Conservation (phyloP, 2,329 filamentous ascomycete genomes). For the Setomelanomma holmii region DNA sequence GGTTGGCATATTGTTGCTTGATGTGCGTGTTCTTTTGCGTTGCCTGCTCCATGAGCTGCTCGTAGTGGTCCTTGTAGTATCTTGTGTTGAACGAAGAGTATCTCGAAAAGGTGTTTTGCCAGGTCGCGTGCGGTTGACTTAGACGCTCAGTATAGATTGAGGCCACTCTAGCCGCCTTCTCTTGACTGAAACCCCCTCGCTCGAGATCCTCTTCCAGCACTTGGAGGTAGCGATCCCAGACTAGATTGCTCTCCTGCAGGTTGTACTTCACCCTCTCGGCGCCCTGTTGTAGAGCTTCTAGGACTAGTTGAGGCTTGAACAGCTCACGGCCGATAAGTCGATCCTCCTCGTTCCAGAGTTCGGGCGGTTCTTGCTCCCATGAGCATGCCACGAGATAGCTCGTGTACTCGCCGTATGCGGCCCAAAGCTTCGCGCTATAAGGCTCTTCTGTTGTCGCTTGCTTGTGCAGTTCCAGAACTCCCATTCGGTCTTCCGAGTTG, state of each 20-base stretch:
- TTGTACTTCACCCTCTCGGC: conserved; percentile 76
- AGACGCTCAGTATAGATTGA: conserved; percentile 75
- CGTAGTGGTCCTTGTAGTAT: conserved; percentile 74
- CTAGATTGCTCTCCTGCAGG: conserved; percentile 75
- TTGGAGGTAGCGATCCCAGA: conserved; percentile 81
- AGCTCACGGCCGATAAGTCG: conserved; percentile 72
- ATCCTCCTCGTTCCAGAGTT: conserved; percentile 69
- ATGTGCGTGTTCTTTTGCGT: conserved; percentile 69
- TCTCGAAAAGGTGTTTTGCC: conserved; percentile 76
- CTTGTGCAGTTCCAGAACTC: conserved; percentile 75
- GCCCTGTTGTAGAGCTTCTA: conserved; percentile 75
- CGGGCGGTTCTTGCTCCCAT: conserved; percentile 59
- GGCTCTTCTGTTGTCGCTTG: conserved; percentile 74
- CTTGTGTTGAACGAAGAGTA: conserved; percentile 78
- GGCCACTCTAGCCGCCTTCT: conserved; percentile 68
- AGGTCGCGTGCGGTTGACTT: conserved; percentile 73
- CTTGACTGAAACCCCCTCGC: conserved; percentile 60
- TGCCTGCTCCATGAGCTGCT: conserved; percentile 73
- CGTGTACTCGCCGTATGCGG: conserved; percentile 79
- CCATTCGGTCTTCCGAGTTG: conserved; percentile 71
- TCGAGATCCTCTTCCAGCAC: conserved; percentile 73
- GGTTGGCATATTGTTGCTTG: conserved; percentile 68
- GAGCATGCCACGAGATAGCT: conserved; percentile 73
- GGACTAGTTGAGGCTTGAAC: conserved; percentile 71
- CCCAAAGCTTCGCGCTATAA: conserved; percentile 76